phyloP scores from a whole-genome alignment of 371 early-diverging fungal genomes.

The Apophysomyces ossiformis region DNA sequence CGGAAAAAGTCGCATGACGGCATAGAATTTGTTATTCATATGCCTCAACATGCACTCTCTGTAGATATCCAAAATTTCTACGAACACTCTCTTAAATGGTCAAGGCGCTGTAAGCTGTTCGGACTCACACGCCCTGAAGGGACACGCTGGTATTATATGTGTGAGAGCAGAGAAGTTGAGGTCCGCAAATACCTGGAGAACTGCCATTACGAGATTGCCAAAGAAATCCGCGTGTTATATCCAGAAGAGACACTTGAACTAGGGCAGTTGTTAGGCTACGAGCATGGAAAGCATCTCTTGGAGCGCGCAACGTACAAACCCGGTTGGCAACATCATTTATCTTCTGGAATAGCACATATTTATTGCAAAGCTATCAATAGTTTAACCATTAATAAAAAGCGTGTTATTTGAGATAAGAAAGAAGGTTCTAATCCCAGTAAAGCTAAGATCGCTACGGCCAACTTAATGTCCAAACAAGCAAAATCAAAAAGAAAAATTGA shows the following conservation, averaged over 20 bases:
- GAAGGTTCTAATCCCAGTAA: neutral
- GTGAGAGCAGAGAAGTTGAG: neutral
- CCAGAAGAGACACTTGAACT: neutral
- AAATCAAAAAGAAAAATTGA: too few relatives aligned
- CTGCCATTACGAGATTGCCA: neutral
- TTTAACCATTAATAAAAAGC: neutral
- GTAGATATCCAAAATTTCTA: neutral
- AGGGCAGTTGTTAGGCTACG: neutral
- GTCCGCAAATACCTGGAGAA: neutral
- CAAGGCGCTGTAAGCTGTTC: neutral
- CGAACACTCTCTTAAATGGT: conserved; percentile 3
- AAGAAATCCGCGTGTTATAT: neutral
- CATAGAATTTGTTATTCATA: neutral
- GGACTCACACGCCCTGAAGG: neutral
- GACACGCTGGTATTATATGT: neutral
- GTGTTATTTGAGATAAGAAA: neutral
- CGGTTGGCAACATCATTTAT: neutral
- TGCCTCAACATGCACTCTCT: conserved; percentile 1
- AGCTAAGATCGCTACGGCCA: neutral
- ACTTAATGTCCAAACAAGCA: too few relatives aligned
- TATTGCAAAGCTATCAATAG: neutral
- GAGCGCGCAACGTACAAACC: neutral
- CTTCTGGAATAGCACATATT: neutral
- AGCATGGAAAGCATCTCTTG: neutral
- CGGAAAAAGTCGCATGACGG: neutral